These are phyloP conservation scores for Eucalyptus erythrocorys DNA, from an alignment of 345 rosid genomes.

Conservation along the genomic window DNA sequence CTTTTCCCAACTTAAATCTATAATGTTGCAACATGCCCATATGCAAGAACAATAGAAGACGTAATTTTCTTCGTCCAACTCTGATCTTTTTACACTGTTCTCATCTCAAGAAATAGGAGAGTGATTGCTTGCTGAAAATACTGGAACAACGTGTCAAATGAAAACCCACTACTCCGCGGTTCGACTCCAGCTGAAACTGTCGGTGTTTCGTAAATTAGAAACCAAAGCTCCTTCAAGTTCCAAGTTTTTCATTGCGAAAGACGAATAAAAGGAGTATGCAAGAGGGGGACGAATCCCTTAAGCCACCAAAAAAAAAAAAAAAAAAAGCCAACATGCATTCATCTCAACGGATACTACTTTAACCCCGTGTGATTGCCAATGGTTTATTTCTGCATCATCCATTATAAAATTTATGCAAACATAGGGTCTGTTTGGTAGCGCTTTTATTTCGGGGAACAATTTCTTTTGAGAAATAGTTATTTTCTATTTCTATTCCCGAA, in stretches of 20 bases:
- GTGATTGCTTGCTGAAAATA: not conserved
- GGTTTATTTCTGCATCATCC: not conserved
- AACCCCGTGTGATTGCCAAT: not conserved
- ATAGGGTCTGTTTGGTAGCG: too few species aligned
- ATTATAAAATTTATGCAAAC: too few species aligned
- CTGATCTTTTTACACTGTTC: not conserved
- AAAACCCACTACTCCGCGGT: not conserved
- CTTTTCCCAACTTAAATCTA: too few species aligned
- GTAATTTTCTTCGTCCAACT: too few species aligned
- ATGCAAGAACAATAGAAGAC: accelerated
- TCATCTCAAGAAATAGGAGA: not conserved
- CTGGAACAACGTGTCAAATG: not conserved
- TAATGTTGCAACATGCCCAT: not conserved
- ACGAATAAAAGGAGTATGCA: not conserved
- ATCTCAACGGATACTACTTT: not conserved
- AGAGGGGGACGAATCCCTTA: not conserved
- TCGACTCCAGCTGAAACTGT: too few species aligned
- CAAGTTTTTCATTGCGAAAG: not conserved
- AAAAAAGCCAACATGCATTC: not conserved
- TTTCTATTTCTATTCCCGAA: too few species aligned
- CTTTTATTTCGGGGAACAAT: too few species aligned
- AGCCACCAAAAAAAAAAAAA: not conserved
- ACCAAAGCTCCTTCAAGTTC: too few species aligned
- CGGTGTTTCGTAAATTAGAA: too few species aligned
- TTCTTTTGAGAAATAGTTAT: too few species aligned